Conservation (phyloP, 2,329 filamentous ascomycete genomes). For the Aspergillus ruber region DNA sequence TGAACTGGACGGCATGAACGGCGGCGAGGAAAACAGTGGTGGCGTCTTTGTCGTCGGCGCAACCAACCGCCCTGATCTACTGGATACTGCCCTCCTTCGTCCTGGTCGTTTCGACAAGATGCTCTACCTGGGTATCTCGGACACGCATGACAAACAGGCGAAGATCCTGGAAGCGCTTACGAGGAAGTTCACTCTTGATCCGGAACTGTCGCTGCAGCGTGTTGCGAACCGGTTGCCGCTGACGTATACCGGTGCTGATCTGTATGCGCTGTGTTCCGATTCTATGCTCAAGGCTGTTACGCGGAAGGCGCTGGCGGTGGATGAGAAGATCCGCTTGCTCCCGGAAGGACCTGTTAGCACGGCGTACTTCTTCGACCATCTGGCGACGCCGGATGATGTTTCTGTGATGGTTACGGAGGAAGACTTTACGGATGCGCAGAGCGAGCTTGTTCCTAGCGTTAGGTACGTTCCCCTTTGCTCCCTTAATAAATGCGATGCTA, state of each 20-base stretch:
- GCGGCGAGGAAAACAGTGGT: conserved; percentile 69
- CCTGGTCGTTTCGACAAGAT: conserved; percentile 97
- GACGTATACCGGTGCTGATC: conserved; percentile 94
- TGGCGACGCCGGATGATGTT: conserved; percentile 73
- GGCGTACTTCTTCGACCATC: conserved; percentile 93
- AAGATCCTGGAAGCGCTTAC: conserved; percentile 92
- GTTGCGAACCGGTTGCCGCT: conserved; percentile 78
- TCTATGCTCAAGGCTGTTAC: conserved; percentile 99
- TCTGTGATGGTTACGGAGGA: conserved; percentile 81
- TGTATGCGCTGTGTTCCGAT: conserved; percentile 95
- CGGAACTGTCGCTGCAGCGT: conserved; percentile 65
- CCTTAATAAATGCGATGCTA: conserved; percentile 11
- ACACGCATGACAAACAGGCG: conserved; percentile 93
- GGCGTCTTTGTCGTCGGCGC: conserved; percentile 96
- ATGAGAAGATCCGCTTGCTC: conserved; percentile 69
- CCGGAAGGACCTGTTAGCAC: conserved; percentile 60
- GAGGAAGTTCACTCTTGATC: conserved; percentile 83
- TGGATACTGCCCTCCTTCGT: conserved; percentile 82
- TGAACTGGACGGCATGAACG: conserved; percentile 95
- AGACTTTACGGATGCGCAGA: conserved; percentile 76
- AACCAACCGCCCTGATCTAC: conserved; percentile 86
- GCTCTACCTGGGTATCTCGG: conserved; percentile 92
- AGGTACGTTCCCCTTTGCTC: conserved; percentile 31
- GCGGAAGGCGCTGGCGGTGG: conserved; percentile 74
- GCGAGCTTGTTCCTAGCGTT: conserved; percentile 86